A percentile compares a stretch with the other conserved stretches of the same genome.
phyloP scores from a whole-genome alignment of 352 stramenopile species.

The Phytophthora aleatoria region DNA sequence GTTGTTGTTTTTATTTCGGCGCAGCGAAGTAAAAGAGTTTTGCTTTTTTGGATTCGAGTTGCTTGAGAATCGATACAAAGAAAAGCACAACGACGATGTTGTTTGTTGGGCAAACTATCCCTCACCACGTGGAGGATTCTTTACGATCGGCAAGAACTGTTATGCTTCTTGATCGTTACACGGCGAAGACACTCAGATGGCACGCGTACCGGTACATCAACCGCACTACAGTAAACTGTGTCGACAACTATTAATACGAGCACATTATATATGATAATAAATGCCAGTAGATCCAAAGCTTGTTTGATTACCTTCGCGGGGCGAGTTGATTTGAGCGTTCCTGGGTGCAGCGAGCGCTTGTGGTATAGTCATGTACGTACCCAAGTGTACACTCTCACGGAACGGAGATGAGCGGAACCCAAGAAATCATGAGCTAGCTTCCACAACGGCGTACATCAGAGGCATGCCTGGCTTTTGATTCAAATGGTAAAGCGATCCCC shows the following conservation, averaged over 20 bases:
- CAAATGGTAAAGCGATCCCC: neutral
- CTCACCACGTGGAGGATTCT: conserved; percentile 2
- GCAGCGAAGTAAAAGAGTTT: neutral
- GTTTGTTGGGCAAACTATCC: neutral
- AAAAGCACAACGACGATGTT: neutral
- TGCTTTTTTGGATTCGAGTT: neutral
- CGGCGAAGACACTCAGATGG: neutral
- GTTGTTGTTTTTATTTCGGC: neutral
- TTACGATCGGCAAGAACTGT: conserved; percentile 6
- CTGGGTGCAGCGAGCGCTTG: neutral
- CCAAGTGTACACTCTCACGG: conserved; percentile 12
- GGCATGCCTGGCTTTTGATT: neutral
- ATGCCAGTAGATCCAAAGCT: neutral
- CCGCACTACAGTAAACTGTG: neutral
- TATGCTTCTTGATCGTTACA: conserved; percentile 18
- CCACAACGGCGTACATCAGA: neutral
- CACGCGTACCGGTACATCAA: neutral
- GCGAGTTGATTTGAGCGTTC: neutral
- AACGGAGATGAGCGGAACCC: conserved; percentile 8
- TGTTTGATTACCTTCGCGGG: neutral
- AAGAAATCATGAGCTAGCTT: neutral
- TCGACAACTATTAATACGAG: neutral
- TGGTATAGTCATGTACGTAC: conserved; percentile 10
- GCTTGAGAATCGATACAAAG: neutral
- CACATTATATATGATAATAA: neutral